Evolutionary conservation across 1,284 basidiomycete genomes (phyloP), one percentile per base, ranked within the genome.

Genomic region (Wallemia hederae): DNA sequence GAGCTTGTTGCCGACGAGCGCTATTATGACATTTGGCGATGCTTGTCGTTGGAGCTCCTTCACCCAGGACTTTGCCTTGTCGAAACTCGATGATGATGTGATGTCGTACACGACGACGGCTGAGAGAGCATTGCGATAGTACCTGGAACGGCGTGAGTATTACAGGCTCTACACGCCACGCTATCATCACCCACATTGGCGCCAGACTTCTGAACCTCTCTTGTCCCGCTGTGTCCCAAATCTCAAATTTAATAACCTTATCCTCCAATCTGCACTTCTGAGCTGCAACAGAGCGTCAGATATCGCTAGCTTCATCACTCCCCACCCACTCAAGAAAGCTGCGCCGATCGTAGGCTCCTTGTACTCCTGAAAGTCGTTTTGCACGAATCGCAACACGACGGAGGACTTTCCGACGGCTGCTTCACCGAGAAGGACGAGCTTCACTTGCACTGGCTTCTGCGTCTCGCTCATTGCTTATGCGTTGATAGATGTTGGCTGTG

Each of bases 351-450:
- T 99, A 15, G 94, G 94, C 69, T 94, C 90, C 73, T 92, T 91
- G 78, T 92, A 91, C 63, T 85, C 80, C 72, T 91, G 87, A 72
- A 92, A 94, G 70, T 92, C 89, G 73, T 92, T 87, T 70, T 83
- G 69, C 70, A 96, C 91, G 70, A 99, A 99, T 71, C 94, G 83
- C 63, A 98, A 80, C 39, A 98, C 94, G 62, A 99, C 82, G 26
- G 91, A 97, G n/a, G 91, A 96, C 76, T 99, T 99, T 65, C 94
- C 94, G 61, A 99, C 94, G 62, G 94, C 92, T 63, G 92, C 90
- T 76, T 98, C 94, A 66, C 84, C 85, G 64, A 89, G 76, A 22
- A 89, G 76, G 64, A 89, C 86, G 60, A 91, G 78, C 72, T 89
- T 91, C 65, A 90, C 86, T 73, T 89, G 86, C 39, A 88, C 80